Conservation (phyloP, 305 asterid species). For the Fraxinus dipetala region DNA sequence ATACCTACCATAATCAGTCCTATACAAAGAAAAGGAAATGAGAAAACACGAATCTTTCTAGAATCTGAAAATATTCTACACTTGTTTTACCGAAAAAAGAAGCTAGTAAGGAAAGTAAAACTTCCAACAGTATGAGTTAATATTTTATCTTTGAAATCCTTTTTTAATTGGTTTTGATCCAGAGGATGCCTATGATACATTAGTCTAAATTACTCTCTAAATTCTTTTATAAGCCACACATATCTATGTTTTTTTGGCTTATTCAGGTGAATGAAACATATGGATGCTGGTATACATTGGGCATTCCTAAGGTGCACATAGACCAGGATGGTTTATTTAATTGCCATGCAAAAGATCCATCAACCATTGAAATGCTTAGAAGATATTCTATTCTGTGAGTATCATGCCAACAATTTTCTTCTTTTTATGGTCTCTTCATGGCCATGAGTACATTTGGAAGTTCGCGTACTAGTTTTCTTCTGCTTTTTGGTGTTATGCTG, state of each 20-base stretch:
- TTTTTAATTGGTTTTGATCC: constrained; percentile 1
- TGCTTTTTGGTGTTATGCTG: neutral
- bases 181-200: constrained; percentile 13
- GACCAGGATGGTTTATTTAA: constrained; percentile 63
- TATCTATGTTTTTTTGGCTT: constrained; percentile 20
- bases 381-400: constrained; percentile 80
- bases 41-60: neutral
- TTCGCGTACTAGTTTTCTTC: neutral
- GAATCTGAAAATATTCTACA: neutral
- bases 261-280: constrained; percentile 84
- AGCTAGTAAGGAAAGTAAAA: neutral
- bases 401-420: constrained; percentile 12
- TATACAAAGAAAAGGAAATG: neutral
- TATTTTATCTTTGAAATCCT: constrained; percentile 11
- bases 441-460: neutral
- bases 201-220: constrained; percentile 15
- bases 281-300: constrained; percentile 84
- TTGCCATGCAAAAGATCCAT: constrained; percentile 79
- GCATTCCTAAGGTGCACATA: constrained; percentile 72
- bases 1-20: neutral
- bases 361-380: constrained; percentile 73
- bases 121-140: neutral
- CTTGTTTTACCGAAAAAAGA: neutral
- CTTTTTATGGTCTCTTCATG: constrained; percentile 10
- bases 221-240: neutral